Evolutionary conservation across 2,329 filamentous ascomycete species (phyloP).

Genomic region (Aspergillus quadricinctus): DNA sequence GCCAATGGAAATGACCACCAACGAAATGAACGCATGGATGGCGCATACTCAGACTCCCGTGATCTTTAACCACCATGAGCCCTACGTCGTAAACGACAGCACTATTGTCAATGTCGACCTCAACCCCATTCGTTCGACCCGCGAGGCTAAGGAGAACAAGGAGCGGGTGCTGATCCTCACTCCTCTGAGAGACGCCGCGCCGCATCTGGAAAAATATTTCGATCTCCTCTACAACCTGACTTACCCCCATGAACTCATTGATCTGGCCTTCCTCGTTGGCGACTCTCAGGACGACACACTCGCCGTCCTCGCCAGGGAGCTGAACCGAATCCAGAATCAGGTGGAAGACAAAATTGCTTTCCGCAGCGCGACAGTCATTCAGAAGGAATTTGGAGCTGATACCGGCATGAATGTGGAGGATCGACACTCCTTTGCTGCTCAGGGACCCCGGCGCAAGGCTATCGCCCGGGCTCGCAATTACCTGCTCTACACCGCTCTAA

Average conservation of each 20-base stretch:
- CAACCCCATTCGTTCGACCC: slow-evolving; percentile 77
- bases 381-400: slow-evolving; percentile 82
- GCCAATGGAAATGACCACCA: slow-evolving; percentile 91
- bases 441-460: slow-evolving; percentile 82
- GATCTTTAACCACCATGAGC: slow-evolving; percentile 90
- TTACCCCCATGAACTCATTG: slow-evolving; percentile 93
- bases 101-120: slow-evolving; percentile 78
- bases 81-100: slow-evolving; percentile 75
- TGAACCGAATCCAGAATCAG: slow-evolving; percentile 81
- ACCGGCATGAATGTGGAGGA: slow-evolving; percentile 76
- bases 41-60: slow-evolving; percentile 87
- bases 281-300: slow-evolving; percentile 90
- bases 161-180: slow-evolving; percentile 90
- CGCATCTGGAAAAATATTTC: slow-evolving; percentile 83
- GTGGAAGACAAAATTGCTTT: slow-evolving; percentile 74
- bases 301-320: slow-evolving; percentile 76
- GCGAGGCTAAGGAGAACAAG: slow-evolving; percentile 70
- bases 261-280: slow-evolving; percentile 89
- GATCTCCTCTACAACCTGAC: slow-evolving; percentile 84
- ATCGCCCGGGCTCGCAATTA: slow-evolving; percentile 93
- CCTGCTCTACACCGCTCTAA: slow-evolving; percentile 74
- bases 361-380: slow-evolving; percentile 74
- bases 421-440: slow-evolving; percentile 79
- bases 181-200: slow-evolving; percentile 82
- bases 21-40: slow-evolving; percentile 87